Evolutionary conservation across 345 rosid species (phyloP).

Genomic region (Arabidopsis thaliana): TAIR10.1 NC_003071.7:6302001-6302500

Average conservation of each 20-base stretch:
- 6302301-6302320: constrained; percentile 97
- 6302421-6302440: constrained; percentile 91
- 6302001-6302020: not conserved
- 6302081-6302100: not conserved
- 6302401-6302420: constrained; percentile 90
- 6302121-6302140: constrained; percentile 52
- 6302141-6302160: constrained; percentile 24
- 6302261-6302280: constrained; percentile 91
- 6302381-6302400: constrained; percentile 96
- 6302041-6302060: constrained; percentile 13
- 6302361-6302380: constrained; percentile 34
- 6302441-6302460: constrained; percentile 97
- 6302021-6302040: constrained; percentile 2
- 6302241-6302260: constrained; percentile 95
- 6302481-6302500: not conserved
- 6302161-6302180: not conserved
- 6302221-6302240: constrained; percentile 73
- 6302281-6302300: constrained; percentile 88
- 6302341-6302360: not conserved
- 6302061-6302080: constrained; percentile 10
- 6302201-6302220: not conserved
- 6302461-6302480: constrained; percentile 36
- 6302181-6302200: constrained; percentile 46
- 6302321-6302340: constrained; percentile 9
- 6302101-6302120: not conserved